A percentile compares a stretch with the other conserved stretches of the same genome.
These are phyloP conservation scores for Podila epigama DNA, from an alignment of 192 early-diverging fungal species.

Conservation along the genomic window DNA sequence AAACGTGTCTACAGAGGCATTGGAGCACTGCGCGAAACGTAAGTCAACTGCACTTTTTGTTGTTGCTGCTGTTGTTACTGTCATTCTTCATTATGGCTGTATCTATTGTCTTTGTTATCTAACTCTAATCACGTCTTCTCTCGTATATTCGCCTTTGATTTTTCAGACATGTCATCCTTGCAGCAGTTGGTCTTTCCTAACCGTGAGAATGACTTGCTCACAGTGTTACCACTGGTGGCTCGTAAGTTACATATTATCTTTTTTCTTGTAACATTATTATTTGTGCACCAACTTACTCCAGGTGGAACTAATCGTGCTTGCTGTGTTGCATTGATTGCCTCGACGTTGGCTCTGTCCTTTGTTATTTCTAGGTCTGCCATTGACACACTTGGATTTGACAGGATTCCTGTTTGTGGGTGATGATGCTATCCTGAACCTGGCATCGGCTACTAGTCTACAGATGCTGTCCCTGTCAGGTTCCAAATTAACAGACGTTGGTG, in stretches of 20 bases:
- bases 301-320: not conserved
- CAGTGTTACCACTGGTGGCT: slow-evolving; percentile 37
- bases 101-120: not conserved
- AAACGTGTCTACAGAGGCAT: not conserved
- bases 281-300: too few relatives aligned
- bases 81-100: too few relatives aligned
- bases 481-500: slow-evolving; percentile 58
- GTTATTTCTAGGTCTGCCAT: slow-evolving; percentile 48
- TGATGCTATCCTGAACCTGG: slow-evolving; percentile 41
- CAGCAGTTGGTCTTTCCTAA: slow-evolving; percentile 56
- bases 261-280: not conserved
- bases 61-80: not conserved
- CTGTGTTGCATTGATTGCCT: not conserved
- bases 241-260: slow-evolving; percentile 15
- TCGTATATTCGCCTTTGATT: not conserved
- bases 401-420: slow-evolving; percentile 55
- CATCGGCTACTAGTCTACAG: slow-evolving; percentile 43
- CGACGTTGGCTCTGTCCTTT: not conserved
- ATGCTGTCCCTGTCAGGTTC: slow-evolving; percentile 56
- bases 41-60: not conserved
- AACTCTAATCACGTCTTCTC: not conserved
- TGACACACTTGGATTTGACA: slow-evolving; percentile 53
- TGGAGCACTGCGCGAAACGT: slow-evolving; percentile 17
- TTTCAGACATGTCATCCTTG: slow-evolving; percentile 36
- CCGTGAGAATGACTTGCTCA: slow-evolving; percentile 56